Evolutionary conservation across 2,329 filamentous ascomycete species (phyloP).

Genomic region (Metarhizium robertsii): DNA sequence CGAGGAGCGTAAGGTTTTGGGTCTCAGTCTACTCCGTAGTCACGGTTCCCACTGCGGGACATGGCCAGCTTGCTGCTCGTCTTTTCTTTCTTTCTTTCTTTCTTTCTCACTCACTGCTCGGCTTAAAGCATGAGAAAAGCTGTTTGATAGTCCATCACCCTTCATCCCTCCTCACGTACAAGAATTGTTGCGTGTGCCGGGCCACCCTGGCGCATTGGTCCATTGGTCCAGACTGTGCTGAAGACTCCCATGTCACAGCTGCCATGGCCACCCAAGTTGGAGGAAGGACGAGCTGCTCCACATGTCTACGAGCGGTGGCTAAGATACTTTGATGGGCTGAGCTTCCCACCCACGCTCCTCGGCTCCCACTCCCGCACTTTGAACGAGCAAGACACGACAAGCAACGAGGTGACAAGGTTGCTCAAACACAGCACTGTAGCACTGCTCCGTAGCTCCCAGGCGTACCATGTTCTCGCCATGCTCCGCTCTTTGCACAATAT

Average conservation of each 20-base stretch:
- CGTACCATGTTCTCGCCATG: not conserved
- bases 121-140: too few relatives aligned
- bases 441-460: not conserved
- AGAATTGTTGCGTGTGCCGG: not conserved
- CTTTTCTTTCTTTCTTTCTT: not conserved
- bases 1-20: not conserved
- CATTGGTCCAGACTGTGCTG: not conserved
- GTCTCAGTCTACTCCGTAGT: not conserved
- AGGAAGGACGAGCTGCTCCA: not conserved
- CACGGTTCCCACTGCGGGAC: not conserved
- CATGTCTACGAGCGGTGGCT: not conserved
- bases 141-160: too few relatives aligned
- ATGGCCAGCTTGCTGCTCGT: not conserved
- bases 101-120: too few relatives aligned
- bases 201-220: not conserved
- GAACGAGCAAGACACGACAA: too few relatives aligned
- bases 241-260: not conserved
- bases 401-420: too few relatives aligned
- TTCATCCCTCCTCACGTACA: too few relatives aligned
- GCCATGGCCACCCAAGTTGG: not conserved
- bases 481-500: not conserved
- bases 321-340: not conserved
- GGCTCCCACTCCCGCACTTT: not conserved
- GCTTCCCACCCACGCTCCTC: not conserved
- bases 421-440: too few relatives aligned